These are phyloP conservation scores for Sarcodon sp. DNA, from an alignment of 768 basidiomycete genomes.

Conservation along the genomic window DNA sequence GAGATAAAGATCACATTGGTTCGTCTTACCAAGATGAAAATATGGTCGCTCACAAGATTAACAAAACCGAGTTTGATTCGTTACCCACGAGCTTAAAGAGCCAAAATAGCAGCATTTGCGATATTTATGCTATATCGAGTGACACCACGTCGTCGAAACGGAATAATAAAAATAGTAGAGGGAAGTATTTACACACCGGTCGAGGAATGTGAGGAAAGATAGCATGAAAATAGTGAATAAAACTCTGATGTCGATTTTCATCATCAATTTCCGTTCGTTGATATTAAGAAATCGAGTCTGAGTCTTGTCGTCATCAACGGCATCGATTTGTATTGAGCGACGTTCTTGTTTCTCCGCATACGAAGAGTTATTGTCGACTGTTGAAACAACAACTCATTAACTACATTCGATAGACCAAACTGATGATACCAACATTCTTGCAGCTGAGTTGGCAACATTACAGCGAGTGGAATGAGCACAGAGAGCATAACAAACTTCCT, in stretches of 20 bases:
- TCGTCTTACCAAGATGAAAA: not conserved
- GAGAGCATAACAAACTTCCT: too few species aligned
- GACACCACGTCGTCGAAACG: too few species aligned
- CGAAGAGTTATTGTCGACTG: too few species aligned
- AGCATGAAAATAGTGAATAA: slow-evolving; percentile 29
- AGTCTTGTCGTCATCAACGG: too few species aligned
- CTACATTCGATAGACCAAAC: too few species aligned
- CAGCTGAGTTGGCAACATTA: too few species aligned
- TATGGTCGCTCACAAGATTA: slow-evolving; percentile 13
- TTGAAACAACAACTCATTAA: too few species aligned
- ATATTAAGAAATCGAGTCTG: slow-evolving; percentile 8
- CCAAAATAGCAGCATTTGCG: slow-evolving; percentile 1
- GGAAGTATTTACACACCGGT: slow-evolving; percentile 12
- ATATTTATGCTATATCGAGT: slow-evolving; percentile 5
- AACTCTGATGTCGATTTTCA: slow-evolving; percentile 22
- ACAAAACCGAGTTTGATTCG: not conserved
- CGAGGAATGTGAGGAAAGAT: slow-evolving; percentile 29
- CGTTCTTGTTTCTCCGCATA: too few species aligned
- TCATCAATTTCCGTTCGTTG: slow-evolving; percentile 17
- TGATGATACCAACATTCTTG: too few species aligned
- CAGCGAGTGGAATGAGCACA: too few species aligned
- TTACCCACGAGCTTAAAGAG: slow-evolving; percentile 1
- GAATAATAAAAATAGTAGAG: too few species aligned
- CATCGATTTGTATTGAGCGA: too few species aligned
- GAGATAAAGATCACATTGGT: slow-evolving; percentile 10